phyloP scores from a whole-genome alignment of 164 flowering plant species.

The Magnolia kwangsiensis region DNA sequence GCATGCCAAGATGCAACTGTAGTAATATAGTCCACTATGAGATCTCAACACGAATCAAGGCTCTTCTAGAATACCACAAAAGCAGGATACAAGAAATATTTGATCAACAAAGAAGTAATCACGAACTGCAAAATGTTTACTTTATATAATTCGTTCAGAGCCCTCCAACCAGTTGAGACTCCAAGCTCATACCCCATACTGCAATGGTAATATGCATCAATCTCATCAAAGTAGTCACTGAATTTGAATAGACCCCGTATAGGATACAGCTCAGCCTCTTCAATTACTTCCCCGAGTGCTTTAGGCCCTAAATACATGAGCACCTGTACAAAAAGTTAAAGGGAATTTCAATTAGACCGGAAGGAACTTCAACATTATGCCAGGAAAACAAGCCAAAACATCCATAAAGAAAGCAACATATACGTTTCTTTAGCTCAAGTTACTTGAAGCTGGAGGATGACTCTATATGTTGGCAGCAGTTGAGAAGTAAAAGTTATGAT shows the following conservation, averaged over 20 bases:
- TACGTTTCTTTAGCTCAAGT: too few species aligned
- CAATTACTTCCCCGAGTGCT: slow-evolving; percentile 64
- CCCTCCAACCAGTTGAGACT: slow-evolving; percentile 84
- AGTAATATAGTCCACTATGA: background rate
- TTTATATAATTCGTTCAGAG: slow-evolving; percentile 57
- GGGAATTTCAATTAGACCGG: background rate
- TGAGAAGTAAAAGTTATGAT: too few species aligned
- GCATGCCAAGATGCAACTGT: background rate
- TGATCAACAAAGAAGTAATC: background rate
- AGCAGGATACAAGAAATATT: background rate
- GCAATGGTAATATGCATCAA: slow-evolving; percentile 75
- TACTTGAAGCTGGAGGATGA: too few species aligned
- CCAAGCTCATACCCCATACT: slow-evolving; percentile 68
- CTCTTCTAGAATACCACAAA: background rate
- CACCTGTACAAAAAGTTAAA: slow-evolving; percentile 42
- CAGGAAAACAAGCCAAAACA: too few species aligned
- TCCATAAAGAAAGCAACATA: too few species aligned
- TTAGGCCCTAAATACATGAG: slow-evolving; percentile 66
- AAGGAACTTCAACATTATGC: too few species aligned
- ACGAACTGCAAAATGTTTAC: slow-evolving; percentile 36
- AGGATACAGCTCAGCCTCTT: slow-evolving; percentile 79
- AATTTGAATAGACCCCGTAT: slow-evolving; percentile 78
- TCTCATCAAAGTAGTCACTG: slow-evolving; percentile 68
- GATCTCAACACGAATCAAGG: background rate
- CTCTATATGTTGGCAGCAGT: too few species aligned